phyloP scores from a whole-genome alignment of 257 asterid genomes.

The Gentiana straminea region DNA sequence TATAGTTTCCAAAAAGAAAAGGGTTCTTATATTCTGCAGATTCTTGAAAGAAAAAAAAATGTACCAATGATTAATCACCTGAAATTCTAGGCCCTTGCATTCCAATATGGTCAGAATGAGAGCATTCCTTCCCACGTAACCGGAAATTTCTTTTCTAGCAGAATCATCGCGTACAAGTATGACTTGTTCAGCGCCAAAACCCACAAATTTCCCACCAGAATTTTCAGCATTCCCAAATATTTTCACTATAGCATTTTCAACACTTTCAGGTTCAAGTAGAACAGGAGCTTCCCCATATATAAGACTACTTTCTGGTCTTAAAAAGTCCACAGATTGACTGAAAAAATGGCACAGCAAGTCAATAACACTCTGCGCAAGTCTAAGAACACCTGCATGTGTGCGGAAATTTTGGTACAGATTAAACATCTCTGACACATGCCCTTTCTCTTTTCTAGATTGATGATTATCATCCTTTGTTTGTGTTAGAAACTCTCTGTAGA shows the following conservation, averaged over 20 bases:
- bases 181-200: constrained; percentile 67
- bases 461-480: constrained; percentile 11
- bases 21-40: background rate
- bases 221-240: constrained; percentile 38
- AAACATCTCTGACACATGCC: constrained; percentile 32
- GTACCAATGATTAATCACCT: constrained; percentile 16
- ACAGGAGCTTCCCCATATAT: constrained; percentile 60
- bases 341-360: constrained; percentile 45
- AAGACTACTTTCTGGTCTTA: constrained; percentile 50
- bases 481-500: constrained; percentile 41
- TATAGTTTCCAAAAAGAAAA: constrained; percentile 4
- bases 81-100: constrained; percentile 71
- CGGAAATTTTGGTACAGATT: constrained; percentile 51
- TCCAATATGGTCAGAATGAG: constrained; percentile 49
- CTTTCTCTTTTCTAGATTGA: constrained; percentile 26
- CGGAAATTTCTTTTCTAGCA: constrained; percentile 26
- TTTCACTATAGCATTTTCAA: constrained; percentile 39
- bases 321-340: constrained; percentile 37
- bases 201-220: constrained; percentile 29
- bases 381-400: constrained; percentile 57
- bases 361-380: constrained; percentile 51
- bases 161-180: constrained; percentile 51
- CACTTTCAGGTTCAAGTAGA: constrained; percentile 39
- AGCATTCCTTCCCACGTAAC: constrained; percentile 40
- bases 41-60: background rate